A percentile compares a stretch with the other conserved stretches of the same genome.
Evolutionary conservation across 495 filamentous ascomycete genomes (phyloP).

Genomic region (Copromyces sp.): DNA sequence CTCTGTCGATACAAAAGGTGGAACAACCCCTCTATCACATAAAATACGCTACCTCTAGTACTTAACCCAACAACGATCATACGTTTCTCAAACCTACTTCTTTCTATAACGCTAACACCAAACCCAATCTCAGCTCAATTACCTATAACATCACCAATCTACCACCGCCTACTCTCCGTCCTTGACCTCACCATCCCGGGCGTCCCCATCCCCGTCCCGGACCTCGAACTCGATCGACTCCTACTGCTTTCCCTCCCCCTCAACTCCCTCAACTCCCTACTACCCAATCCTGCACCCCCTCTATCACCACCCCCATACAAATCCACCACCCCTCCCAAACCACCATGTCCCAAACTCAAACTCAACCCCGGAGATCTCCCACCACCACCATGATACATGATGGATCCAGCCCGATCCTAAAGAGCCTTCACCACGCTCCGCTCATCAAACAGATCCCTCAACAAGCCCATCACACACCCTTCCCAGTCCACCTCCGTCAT

Average conservation of each 20-base stretch:
- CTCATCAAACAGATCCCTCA: conserved; percentile 81
- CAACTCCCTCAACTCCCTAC: neutral
- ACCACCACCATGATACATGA: neutral
- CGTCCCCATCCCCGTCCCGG: neutral
- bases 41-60: neutral
- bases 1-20: neutral
- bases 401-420: conserved; percentile 12
- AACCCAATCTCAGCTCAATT: neutral
- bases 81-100: neutral
- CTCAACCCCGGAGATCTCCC: neutral
- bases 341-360: neutral
- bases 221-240: neutral
- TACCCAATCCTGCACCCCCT: neutral
- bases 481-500: conserved; percentile 64
- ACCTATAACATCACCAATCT: neutral
- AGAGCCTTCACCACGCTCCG: conserved; percentile 47
- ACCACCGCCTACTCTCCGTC: neutral
- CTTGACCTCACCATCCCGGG: neutral
- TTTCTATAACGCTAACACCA: neutral
- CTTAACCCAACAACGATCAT: neutral
- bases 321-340: neutral
- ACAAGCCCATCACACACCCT: conserved; percentile 54
- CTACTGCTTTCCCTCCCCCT: neutral
- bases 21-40: neutral
- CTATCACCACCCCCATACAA: neutral